Conservation (phyloP, 495 filamentous ascomycete genomes). For the Stereocaulon alpinum region DNA sequence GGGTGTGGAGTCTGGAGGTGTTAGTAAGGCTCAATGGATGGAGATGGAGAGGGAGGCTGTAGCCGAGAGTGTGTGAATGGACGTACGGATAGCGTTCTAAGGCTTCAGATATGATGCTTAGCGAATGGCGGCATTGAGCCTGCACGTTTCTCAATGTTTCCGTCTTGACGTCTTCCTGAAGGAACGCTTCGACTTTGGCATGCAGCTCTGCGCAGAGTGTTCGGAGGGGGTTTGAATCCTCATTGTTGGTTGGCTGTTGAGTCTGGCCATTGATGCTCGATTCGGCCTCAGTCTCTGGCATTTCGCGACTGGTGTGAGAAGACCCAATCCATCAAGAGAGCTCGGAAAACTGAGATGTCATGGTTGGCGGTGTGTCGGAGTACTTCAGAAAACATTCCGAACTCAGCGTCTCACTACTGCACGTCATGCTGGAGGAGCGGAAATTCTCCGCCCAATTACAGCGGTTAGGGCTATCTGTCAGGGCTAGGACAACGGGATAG, state of each 20-base stretch:
- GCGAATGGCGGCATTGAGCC: slow-evolving; percentile 55
- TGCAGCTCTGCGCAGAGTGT: slow-evolving; percentile 52
- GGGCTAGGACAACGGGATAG: no score
- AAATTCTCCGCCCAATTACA: no score
- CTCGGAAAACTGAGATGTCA: not conserved
- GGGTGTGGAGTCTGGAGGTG: slow-evolving; percentile 53
- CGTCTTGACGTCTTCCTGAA: slow-evolving; percentile 46
- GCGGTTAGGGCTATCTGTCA: no score
- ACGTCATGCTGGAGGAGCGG: no score
- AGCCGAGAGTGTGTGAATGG: not conserved
- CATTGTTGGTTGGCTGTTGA: slow-evolving; percentile 17
- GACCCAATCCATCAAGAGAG: slow-evolving; percentile 10
- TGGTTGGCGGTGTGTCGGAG: not conserved
- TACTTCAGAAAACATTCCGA: not conserved
- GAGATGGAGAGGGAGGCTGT: not conserved
- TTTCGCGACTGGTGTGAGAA: slow-evolving; percentile 9
- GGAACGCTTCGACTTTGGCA: slow-evolving; percentile 55
- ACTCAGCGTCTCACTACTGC: not conserved
- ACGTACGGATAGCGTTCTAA: slow-evolving; percentile 49
- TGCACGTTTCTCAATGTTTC: slow-evolving; percentile 56
- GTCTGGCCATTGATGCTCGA: slow-evolving; percentile 1
- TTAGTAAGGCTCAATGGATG: not conserved
- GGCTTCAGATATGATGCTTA: slow-evolving; percentile 63
- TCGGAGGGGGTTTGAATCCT: slow-evolving; percentile 25
- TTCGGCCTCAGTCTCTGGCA: slow-evolving; percentile 11